These are phyloP conservation scores for Pilaira anomala DNA, from an alignment of 192 early-diverging fungal genomes.

Conservation along the genomic window DNA sequence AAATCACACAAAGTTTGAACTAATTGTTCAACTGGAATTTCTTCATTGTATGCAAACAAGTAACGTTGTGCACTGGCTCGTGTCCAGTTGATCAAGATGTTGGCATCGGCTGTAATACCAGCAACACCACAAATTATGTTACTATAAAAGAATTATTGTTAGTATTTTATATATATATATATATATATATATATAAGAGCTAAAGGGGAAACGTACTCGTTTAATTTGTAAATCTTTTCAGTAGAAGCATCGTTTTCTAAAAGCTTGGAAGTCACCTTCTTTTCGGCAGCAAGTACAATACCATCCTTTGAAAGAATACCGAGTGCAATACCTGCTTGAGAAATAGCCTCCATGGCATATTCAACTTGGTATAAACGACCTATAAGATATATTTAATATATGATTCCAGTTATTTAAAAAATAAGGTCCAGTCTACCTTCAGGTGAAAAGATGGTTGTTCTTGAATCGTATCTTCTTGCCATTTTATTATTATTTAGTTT, in stretches of 20 bases:
- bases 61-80: conserved; percentile 86
- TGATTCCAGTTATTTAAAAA: neutral
- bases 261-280: conserved; percentile 90
- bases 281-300: conserved; percentile 94
- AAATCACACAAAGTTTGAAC: conserved; percentile 94
- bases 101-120: conserved; percentile 94
- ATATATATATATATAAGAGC: too few relatives aligned
- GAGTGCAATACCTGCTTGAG: conserved; percentile 91
- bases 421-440: conserved; percentile 66
- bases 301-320: conserved; percentile 92
- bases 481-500: conserved; percentile 46
- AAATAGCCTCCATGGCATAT: conserved; percentile 99
- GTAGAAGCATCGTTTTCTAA: conserved; percentile 79
- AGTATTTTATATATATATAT: neutral
- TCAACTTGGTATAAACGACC: conserved; percentile 99
- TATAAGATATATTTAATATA: conserved; percentile 30
- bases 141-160: conserved; percentile 39
- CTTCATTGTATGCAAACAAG: conserved; percentile 81
- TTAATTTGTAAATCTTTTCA: conserved; percentile 97
- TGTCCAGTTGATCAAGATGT: conserved; percentile 90
- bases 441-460: conserved; percentile 99
- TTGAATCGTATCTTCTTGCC: conserved; percentile 96
- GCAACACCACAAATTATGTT: conserved; percentile 92
- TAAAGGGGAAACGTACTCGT: conserved; percentile 62
- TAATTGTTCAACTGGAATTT: conserved; percentile 92